phyloP scores from a whole-genome alignment of 164 flowering plant genomes.

The Vitis rotundifolia region DNA sequence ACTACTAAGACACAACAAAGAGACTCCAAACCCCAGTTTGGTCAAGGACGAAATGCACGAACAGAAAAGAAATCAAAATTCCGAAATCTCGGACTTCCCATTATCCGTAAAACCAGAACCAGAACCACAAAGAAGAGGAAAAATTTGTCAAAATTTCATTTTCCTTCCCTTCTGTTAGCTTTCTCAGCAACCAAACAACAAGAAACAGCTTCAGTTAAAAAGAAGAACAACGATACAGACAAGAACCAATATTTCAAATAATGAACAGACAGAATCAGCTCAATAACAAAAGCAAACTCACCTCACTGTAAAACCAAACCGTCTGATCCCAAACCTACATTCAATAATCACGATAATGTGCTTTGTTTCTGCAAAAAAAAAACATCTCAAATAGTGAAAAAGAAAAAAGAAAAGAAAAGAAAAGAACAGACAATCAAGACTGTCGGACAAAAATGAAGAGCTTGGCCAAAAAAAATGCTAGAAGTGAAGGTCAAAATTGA shows the following conservation, averaged over 20 bases:
- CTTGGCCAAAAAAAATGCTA: neutral
- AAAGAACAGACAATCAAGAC: no score
- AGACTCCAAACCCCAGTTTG: no score
- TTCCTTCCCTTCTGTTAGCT: no score
- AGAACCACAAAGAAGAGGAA: neutral
- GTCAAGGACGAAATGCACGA: no score
- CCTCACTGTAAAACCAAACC: neutral
- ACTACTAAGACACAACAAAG: neutral
- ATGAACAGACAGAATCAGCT: no score
- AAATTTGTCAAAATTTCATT: no score
- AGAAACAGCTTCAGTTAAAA: no score
- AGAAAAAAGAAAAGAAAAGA: neutral
- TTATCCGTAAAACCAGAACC: neutral
- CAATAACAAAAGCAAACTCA: no score
- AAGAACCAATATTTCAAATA: no score
- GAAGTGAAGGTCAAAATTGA: neutral
- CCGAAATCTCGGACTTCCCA: neutral
- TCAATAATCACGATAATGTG: conserved; percentile 1
- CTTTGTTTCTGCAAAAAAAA: neutral
- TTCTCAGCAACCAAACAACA: no score
- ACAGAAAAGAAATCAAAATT: neutral
- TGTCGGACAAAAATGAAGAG: neutral
- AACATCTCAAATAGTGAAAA: neutral
- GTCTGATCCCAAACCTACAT: neutral
- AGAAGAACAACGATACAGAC: no score